Base-by-base conservation (phyloP, 2,329 filamentous ascomycete genomes). In the Alternaria consortialis region DNA sequence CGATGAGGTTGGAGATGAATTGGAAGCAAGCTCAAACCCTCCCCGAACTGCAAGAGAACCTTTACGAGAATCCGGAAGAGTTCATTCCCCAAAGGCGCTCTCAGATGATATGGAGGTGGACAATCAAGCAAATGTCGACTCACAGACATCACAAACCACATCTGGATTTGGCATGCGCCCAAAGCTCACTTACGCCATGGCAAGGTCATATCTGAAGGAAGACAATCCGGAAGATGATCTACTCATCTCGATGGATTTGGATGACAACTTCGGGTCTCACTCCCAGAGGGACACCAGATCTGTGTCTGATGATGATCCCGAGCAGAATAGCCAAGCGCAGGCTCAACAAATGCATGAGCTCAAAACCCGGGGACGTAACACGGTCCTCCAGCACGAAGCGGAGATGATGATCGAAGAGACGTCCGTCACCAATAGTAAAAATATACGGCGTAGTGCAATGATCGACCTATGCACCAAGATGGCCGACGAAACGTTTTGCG, bases 361-460 rank as follows among this genome's bases (percentile, higher is more conserved):
- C 34, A 82, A 87, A 56, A 85, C 85, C 40, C 82, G 85, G 53
- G 88, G 87, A 2, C 82, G 83, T 32, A 87, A 87, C 63, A 81
- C 82, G 44, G 82, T 86, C 46, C 87, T 89, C 63, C 79, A 84
- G 50, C 81, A 84, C 59, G 84, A 87, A 20, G 79, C 87, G 23
- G 83, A 87, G 59, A 81, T 81, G 23, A 79, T 88, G 11, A 80
- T 90, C 32, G 86, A 88, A 59, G 88, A 90, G 60, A 83, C 90
- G 46, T 81, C 86, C 59, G 81, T 83, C 61, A 71, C 77, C 29
- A 75, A 75, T 11, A 67, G 61, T 3, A 79, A 78, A 36, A 81
- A 83, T 15, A 71, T 77, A 15, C 80, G 83, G 60, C 82, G 86
- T 43, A 85, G 80, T 68, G 84, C 84, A 3, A 79, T 88, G 61